phyloP scores from a whole-genome alignment of 345 rosid species.

The Moricandia arvensis region DNA sequence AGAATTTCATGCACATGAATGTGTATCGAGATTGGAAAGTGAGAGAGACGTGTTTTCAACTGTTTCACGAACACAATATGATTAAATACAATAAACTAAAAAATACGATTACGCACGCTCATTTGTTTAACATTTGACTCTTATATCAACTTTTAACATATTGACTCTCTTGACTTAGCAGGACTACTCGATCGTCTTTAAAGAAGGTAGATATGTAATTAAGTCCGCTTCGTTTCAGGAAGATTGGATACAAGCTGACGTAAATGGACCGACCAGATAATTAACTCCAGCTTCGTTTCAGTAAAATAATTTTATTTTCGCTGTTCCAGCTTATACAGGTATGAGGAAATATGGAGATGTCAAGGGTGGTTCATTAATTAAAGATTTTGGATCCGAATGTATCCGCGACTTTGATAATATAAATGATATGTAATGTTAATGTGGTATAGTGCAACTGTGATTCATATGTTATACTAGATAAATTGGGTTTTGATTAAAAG shows the following conservation, averaged over 20 bases:
- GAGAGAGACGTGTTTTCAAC: not conserved
- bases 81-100: not conserved
- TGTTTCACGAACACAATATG: not conserved
- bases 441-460: too few species aligned
- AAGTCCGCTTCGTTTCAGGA: not conserved
- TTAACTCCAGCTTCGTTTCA: not conserved
- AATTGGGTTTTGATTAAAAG: too few species aligned
- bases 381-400: too few species aligned
- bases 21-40: not conserved
- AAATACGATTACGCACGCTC: too few species aligned
- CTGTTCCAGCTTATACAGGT: not conserved
- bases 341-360: not conserved
- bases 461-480: too few species aligned
- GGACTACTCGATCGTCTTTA: not conserved
- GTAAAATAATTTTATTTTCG: not conserved
- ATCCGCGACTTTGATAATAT: too few species aligned
- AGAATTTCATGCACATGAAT: not conserved
- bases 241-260: not conserved
- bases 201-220: not conserved
- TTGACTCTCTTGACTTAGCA: not conserved
- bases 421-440: too few species aligned
- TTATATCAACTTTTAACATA: too few species aligned
- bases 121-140: too few species aligned
- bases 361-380: not conserved
- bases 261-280: not conserved